These are phyloP conservation scores for Linnemannia hyalina DNA, from an alignment of 192 early-diverging fungal genomes.

Conservation along the genomic window DNA sequence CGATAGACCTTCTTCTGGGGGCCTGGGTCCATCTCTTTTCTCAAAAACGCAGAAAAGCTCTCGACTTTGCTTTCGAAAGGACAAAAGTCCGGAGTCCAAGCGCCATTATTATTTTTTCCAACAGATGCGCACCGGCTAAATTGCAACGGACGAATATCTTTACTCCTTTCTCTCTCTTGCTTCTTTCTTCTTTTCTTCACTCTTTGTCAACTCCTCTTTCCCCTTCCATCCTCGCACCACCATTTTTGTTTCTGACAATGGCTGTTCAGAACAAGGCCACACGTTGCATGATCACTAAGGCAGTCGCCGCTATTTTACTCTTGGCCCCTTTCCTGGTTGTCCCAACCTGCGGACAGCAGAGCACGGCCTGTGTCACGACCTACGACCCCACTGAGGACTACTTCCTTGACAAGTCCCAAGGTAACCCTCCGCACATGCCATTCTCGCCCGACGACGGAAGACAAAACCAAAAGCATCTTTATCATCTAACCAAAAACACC, in stretches of 20 bases:
- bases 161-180: neutral
- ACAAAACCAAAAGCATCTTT: neutral
- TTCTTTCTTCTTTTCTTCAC: slow-evolving; percentile 1
- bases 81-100: neutral
- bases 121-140: neutral
- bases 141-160: neutral
- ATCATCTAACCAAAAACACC: neutral
- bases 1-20: neutral
- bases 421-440: slow-evolving; percentile 2
- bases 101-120: neutral
- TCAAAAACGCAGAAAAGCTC: neutral
- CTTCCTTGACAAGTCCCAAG: slow-evolving; percentile 61
- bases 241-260: neutral
- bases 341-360: slow-evolving; percentile 47
- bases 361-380: slow-evolving; percentile 32
- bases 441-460: neutral
- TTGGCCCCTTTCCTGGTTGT: slow-evolving; percentile 34
- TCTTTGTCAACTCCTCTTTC: neutral
- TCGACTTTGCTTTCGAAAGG: neutral
- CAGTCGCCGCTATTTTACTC: slow-evolving; percentile 32
- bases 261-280: slow-evolving; percentile 6
- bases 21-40: neutral
- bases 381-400: slow-evolving; percentile 62
- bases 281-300: neutral
- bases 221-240: neutral